Base-by-base conservation (phyloP, 1,284 basidiomycete genomes). In the Boletus subluridellus region DNA sequence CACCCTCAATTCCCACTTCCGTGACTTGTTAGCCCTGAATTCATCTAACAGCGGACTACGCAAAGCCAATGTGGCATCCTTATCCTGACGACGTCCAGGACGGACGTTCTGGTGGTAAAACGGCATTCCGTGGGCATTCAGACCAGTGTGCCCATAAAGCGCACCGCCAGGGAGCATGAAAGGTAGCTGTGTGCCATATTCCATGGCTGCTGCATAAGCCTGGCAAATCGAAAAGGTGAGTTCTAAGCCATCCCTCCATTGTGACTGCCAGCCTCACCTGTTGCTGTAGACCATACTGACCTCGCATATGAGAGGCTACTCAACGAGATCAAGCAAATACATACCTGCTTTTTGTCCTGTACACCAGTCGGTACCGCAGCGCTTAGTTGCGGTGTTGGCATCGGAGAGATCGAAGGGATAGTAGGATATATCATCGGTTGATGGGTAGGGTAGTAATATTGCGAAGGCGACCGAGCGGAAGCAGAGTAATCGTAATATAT, bases 1-100 rank as follows among this genome's bases (percentile, higher is more conserved):
- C 66, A 95, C 94, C 72, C 80, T 77, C 12, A 96, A 77, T 63
- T 91, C 87, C 92, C 93, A 95, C 65, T 85, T 86, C 59, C 85
- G 81, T 37, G 84, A 78, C 72, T 89, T 92, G 76, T 89, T 90
- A 41, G 84, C 81, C 60, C 93, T 83, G 74, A 95, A 97, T 60
- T 95, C 91, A 62, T 95, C 92, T 57, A 97, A 74, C 32, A 91
- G 70, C 14, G 83, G 79, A 70, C 90, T 92, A 49, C 90, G 83
- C 57, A 84, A 71, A 30, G 78, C 71, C 28, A 69, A 64, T 3
- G 68, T 59, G 11, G 68, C 63, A 50, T 78, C 75, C 28, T 65
- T 64, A 52, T 77, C 76, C 54, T 74, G 74, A 52, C 78, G 79
- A 54, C 80, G 78, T 32, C 73, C 72, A 32, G 73, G 72, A 42